Evolutionary conservation across 495 filamentous ascomycete genomes (phyloP), one percentile per base, ranked within the genome.

Genomic region (Hypoxylon rickii): DNA sequence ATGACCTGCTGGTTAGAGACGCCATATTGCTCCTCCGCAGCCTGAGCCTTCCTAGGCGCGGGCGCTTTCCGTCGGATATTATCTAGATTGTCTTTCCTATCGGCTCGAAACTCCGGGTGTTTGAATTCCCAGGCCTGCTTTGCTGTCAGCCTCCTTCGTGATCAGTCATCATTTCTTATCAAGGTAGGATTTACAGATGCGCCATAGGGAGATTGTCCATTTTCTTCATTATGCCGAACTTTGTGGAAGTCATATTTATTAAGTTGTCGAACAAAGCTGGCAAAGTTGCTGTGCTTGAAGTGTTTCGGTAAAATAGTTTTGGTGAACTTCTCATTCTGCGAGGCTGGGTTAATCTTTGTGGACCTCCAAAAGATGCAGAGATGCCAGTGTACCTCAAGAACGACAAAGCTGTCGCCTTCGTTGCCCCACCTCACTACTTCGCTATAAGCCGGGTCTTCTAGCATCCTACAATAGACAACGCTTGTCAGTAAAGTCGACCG

Each of bases 231-330:
- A 67, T 96, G 92, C 58, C 94, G 84, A 38, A 99, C 94, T 79
- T 99, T 99, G 77, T 97, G 95, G 61, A 99, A 99, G 72, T 97
- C 94, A 72, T 96, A 99, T 70, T 99, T 99, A 78, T 99, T 99
- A 41, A 99, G 77, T 71, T 99, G 94, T 62, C 94, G 89, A 36
- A 99, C 94, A 63, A 99, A 99, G 76, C 91, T 96, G 34, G 95
- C 94, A 70, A 99, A 97, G 70, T 99, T 99, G 83, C 90, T 96
- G 73, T 97, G 93, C 75, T 97, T 99, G 80, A 97, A 97, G 69
- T 99, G 94, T 68, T 96, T 96, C 0, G 94, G 95, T 15, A 98
- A 81, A 61, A 99, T 97, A 41, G 87, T 87, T 71, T 96, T 97
- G 38, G 94, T 97, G 67, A 99, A 99, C 70, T 95, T 94, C 66